Percentiles rank a stretch among this genome's conserved stretches.
Conservation (phyloP, 129 eudicot genomes). For the Cynara cardunculus region DNA sequence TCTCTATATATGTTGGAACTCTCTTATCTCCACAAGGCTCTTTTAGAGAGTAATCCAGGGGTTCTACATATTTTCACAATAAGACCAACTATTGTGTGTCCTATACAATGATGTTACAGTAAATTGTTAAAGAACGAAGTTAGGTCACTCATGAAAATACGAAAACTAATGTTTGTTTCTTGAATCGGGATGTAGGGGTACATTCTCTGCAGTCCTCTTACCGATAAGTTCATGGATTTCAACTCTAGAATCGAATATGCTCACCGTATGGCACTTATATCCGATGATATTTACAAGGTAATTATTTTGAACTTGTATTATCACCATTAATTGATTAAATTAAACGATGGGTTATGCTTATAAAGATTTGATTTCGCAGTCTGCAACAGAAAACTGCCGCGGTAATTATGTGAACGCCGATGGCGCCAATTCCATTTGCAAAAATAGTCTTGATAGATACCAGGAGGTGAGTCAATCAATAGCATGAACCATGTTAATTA, state of each 20-base stretch:
- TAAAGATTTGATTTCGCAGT: slow-evolving; percentile 5
- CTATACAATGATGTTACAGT: too few species aligned
- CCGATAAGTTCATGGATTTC: slow-evolving; percentile 25
- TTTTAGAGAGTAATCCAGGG: too few species aligned
- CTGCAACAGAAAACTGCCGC: slow-evolving; percentile 20
- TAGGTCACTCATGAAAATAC: too few species aligned
- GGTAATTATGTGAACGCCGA: slow-evolving; percentile 22
- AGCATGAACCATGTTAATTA: neutral
- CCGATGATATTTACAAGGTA: slow-evolving; percentile 32
- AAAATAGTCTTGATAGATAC: slow-evolving; percentile 16
- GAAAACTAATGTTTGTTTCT: neutral
- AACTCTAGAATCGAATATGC: slow-evolving; percentile 35
- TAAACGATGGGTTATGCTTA: neutral
- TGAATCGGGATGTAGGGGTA: slow-evolving; percentile 25
- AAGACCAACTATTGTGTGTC: too few species aligned
- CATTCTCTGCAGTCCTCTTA: slow-evolving; percentile 36
- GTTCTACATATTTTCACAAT: too few species aligned
- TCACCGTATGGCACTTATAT: slow-evolving; percentile 37
- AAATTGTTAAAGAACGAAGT: neutral
- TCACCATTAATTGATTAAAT: neutral
- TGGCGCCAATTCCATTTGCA: slow-evolving; percentile 11
- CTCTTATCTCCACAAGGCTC: too few species aligned
- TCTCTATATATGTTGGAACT: too few species aligned
- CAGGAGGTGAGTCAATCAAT: slow-evolving; percentile 19
- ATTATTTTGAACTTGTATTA: neutral